Evolutionary conservation across 345 rosid genomes (phyloP).

Genomic region (Iberis pinnata): DNA sequence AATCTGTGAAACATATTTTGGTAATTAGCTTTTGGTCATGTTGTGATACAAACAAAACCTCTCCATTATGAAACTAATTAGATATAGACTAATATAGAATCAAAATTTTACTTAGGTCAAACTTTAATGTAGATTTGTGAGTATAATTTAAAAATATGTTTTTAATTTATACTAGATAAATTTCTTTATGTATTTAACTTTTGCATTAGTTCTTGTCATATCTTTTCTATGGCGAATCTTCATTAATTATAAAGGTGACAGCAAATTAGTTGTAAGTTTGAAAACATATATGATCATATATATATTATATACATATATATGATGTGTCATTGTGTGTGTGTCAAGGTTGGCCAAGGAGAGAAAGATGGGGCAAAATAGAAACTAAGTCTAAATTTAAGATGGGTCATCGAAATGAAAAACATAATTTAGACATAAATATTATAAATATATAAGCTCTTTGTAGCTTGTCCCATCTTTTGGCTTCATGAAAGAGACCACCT

Average conservation of each 20-base stretch:
- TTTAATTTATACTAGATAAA: no score
- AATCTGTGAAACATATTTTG: background rate
- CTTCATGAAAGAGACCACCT: conserved; percentile 28
- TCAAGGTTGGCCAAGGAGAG: conserved; percentile 25
- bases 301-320: background rate
- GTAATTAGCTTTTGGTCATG: background rate
- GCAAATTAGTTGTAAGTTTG: background rate
- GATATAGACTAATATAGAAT: background rate
- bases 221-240: no score
- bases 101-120: background rate
- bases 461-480: conserved; percentile 32
- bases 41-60: background rate
- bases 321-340: no score
- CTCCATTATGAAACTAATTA: background rate
- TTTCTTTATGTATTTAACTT: conserved; percentile 7
- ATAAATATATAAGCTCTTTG: background rate
- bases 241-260: conserved; percentile 5
- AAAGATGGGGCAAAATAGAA: conserved; percentile 18
- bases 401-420: conserved; percentile 15
- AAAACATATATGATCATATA: background rate
- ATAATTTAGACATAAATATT: background rate
- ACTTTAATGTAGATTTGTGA: no score
- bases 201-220: background rate
- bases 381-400: conserved; percentile 22
- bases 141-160: conserved; percentile 6